Percentiles rank a stretch among this genome's conserved stretches.
Conservation (phyloP, 768 basidiomycete species). For the Epithele typhae region DNA sequence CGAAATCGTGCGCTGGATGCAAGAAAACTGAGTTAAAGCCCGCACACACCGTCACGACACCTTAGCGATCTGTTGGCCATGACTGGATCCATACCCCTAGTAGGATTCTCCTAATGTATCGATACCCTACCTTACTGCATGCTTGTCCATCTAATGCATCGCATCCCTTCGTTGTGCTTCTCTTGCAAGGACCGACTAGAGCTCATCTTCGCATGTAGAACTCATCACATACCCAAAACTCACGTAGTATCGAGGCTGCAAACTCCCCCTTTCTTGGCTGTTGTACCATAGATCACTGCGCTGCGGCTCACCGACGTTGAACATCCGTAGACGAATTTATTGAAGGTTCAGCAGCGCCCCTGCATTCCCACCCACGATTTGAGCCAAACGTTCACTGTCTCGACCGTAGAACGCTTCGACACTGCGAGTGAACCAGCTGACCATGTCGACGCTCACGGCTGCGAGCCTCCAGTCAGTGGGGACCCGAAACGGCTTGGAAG, state of each 20-base stretch:
- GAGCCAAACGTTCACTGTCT: constrained; percentile 36
- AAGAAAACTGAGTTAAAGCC: constrained; percentile 2
- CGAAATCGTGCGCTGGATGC: constrained; percentile 63
- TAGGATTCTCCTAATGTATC: background rate
- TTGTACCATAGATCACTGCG: too few species aligned
- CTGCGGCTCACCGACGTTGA: too few species aligned
- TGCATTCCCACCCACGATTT: constrained; percentile 48
- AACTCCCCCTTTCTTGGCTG: too few species aligned
- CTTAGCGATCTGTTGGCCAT: background rate
- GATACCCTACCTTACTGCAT: too few species aligned
- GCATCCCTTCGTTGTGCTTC: too few species aligned
- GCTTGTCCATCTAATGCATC: too few species aligned
- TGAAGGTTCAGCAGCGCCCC: constrained; percentile 40
- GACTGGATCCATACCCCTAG: background rate
- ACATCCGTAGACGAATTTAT: too few species aligned
- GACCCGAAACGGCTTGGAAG: too few species aligned
- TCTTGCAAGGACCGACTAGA: too few species aligned
- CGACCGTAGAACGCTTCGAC: constrained; percentile 43
- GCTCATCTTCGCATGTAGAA: too few species aligned
- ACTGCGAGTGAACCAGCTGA: constrained; percentile 57
- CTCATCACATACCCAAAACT: too few species aligned
- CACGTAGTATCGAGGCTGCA: too few species aligned
- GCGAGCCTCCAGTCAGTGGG: background rate
- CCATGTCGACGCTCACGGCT: constrained; percentile 58
- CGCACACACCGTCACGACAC: background rate